Base-by-base conservation (phyloP, 106 monocot genomes). In the Dendrobium huoshanense region DNA sequence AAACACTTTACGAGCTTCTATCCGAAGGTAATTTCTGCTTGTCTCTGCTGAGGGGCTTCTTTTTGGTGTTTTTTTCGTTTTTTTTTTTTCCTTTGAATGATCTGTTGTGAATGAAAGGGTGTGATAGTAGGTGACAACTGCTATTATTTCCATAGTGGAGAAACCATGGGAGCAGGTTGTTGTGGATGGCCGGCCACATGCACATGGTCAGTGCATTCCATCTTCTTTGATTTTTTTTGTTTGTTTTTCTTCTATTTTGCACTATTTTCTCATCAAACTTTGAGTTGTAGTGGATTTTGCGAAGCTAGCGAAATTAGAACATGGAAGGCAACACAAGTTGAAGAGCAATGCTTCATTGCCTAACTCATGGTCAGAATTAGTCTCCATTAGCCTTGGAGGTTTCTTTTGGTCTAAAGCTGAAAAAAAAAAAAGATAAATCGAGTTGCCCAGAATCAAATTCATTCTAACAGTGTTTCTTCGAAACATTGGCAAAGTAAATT, bases 101-200 rank as follows among this genome's bases (percentile, higher is more conserved):
- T 49, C 33, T 70, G 29, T 49, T 49, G 47, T 51, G 76, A 76
- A 47, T 4, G 27, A 49, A 51, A 49, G 49, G 56, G 5, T 51
- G 15, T n/a, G 20, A 41, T 59, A 48, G 33, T 67, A 97, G 97
- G 97, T 97, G 3, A 83, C 94, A 24, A 79, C 74, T 61, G 89
- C 92, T 6, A 80, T 83, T 20, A 75, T 97, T 19, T 91, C 55
- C 16, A 89, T 97, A 31, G 83, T 84, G 37, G 97, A 97, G 85
- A 94, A 94, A 80, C 92, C 94, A 51, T 97, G 97, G 97, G 94
- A 94, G 72, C 97, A 92, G 33, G 82, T 92, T 45, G 58, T 44
- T 29, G 83, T 94, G 4, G 88, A 87, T 29, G 94, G 85, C 27
- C 87, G 33, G 77, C 82, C 89, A 29, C 97, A 97, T 87, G 55